Base-by-base conservation (phyloP, 805 yeast species). In the Lipomyces sp. region DNA sequence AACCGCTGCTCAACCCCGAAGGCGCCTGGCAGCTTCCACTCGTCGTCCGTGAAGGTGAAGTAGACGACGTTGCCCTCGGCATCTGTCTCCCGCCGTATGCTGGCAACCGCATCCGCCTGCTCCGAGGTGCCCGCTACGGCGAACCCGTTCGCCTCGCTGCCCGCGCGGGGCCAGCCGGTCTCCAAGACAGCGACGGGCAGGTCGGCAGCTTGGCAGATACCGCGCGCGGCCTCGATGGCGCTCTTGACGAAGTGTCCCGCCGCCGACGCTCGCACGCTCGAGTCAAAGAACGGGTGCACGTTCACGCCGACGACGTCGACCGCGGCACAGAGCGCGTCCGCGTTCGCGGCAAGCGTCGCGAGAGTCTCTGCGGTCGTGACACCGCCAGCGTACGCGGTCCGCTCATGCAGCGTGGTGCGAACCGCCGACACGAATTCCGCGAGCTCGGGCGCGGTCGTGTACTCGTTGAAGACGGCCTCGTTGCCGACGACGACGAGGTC, bases 351-450 rank as follows among this genome's bases (percentile, higher is more conserved):
- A 67, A 76, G 86, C 19, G 81, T 70, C 11, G 77, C 83, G 13
- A 95, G 95, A 47, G 96, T 95, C 68, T 89, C 97, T 49, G 95
- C 80, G 19, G 95, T 88, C 22, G 95, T 83, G 39, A 89, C 75
- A 48, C 70, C 63, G 47, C 96, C 96, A 7, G 71, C 67, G 70
- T 81, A 89, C 32, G 96, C 96, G 28, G 86, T 88, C 3, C 10
- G 29, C 45, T 65, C 68, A 48, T 70, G 63, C 50, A 89, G 76
- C 53, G 69, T 68, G 8, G 74, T 33, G 67, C 82, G 85, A 44
- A 86, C 91, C 10, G 78, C 67, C 1, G 77, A 49, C 55, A 88
- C 83, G 69, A 86, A 86, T 43, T 67, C 42, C 29, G 82, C 73
- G 59, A 89, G 76, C n/a, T 83, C 84, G 21, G 70, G 59, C 26